Evolutionary conservation across 305 asterid genomes (phyloP).

Genomic region (Petunia hybrid): DNA sequence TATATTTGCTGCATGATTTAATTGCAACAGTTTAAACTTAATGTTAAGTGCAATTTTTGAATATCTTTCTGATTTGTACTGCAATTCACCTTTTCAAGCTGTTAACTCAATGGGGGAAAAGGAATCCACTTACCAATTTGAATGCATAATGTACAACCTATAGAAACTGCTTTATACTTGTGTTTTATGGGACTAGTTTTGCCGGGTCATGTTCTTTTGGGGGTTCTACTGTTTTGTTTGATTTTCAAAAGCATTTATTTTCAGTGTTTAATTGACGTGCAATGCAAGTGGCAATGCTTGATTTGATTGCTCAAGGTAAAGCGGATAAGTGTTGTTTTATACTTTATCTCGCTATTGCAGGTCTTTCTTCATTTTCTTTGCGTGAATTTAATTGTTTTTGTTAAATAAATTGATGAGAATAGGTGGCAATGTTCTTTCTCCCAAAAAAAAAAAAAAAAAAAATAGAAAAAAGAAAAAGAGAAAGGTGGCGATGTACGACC

Average conservation of each 20-base stretch:
- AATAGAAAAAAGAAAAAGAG: too few relatives aligned
- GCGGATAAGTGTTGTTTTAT: too few relatives aligned
- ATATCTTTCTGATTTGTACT: not conserved
- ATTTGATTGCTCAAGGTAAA: too few relatives aligned
- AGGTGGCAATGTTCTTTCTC: too few relatives aligned
- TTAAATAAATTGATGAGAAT: too few relatives aligned
- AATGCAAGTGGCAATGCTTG: too few relatives aligned
- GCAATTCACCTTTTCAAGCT: not conserved
- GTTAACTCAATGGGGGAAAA: not conserved
- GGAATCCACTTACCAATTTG: constrained; percentile 4
- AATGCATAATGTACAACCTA: not conserved
- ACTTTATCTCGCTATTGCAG: too few relatives aligned
- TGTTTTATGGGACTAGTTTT: not conserved
- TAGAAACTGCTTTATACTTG: constrained; percentile 13
- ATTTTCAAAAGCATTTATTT: not conserved
- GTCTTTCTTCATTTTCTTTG: too few relatives aligned
- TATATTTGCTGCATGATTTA: not conserved
- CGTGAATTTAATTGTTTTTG: too few relatives aligned
- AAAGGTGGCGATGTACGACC: too few relatives aligned
- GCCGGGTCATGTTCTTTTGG: not conserved
- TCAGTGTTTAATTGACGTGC: too few relatives aligned
- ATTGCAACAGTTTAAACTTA: constrained; percentile 9
- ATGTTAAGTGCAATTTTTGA: not conserved
- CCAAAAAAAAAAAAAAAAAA: too few relatives aligned
- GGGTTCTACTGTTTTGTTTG: not conserved